Evolutionary conservation across 2,329 filamentous ascomycete species (phyloP).

Genomic region (Talaromyces funiculosus): DNA sequence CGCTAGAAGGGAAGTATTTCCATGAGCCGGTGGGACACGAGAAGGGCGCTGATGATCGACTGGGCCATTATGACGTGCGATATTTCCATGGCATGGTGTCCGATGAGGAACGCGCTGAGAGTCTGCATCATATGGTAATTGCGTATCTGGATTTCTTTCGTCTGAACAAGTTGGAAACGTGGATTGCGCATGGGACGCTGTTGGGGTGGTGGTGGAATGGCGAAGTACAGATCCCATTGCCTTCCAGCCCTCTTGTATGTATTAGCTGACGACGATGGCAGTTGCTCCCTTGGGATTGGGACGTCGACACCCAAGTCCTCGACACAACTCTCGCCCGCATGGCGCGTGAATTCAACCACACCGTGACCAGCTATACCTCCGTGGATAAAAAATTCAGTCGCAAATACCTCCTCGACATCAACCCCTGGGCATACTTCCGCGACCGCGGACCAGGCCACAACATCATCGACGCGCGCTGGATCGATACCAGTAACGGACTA

Average conservation of each 20-base stretch:
- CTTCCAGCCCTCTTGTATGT: not conserved
- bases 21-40: conserved; percentile 47
- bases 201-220: conserved; percentile 88
- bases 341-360: conserved; percentile 62
- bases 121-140: conserved; percentile 63
- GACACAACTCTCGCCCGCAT: conserved; percentile 61
- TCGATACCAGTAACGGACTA: conserved; percentile 68
- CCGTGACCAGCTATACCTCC: conserved; percentile 46
- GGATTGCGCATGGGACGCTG: conserved; percentile 79
- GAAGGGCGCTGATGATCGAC: conserved; percentile 49
- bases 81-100: conserved; percentile 61
- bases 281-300: conserved; percentile 78
- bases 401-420: conserved; percentile 69
- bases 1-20: conserved; percentile 56
- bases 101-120: conserved; percentile 61
- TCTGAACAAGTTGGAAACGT: conserved; percentile 65
- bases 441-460: conserved; percentile 64
- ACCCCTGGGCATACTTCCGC: conserved; percentile 61
- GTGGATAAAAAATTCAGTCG: conserved; percentile 41
- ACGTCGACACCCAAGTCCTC: conserved; percentile 75
- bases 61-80: conserved; percentile 69
- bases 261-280: conserved; percentile 24
- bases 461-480: conserved; percentile 79
- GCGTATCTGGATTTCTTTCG: conserved; percentile 66
- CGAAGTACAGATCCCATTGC: conserved; percentile 33